Percentiles rank a stretch among this genome's conserved stretches.
These are phyloP conservation scores for Hura crepitans DNA, from an alignment of 441 rosid species.

Conservation along the genomic window DNA sequence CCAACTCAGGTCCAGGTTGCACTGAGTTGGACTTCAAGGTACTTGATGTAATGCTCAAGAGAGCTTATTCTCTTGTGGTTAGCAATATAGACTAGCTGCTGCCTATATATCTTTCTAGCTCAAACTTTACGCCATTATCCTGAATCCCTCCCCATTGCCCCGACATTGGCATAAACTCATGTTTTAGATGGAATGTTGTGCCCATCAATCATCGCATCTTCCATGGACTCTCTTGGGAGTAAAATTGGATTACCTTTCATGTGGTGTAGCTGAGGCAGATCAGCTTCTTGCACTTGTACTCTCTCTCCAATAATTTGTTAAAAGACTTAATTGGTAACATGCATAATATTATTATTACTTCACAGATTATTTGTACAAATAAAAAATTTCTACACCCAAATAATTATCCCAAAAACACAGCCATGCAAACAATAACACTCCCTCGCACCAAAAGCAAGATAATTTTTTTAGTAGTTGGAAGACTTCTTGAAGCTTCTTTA, in stretches of 20 bases:
- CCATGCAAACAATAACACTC: too few relatives aligned
- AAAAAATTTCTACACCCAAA: too few relatives aligned
- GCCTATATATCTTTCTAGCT: conserved; percentile 43
- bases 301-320: conserved; percentile 39
- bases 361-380: too few relatives aligned
- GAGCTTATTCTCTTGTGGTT: neutral
- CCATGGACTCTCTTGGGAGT: conserved; percentile 50
- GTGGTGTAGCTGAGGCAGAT: conserved; percentile 38
- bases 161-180: conserved; percentile 38
- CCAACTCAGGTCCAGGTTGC: neutral
- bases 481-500: too few relatives aligned
- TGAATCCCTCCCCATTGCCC: conserved; percentile 50
- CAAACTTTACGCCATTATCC: conserved; percentile 38
- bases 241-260: conserved; percentile 45
- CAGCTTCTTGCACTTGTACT: conserved; percentile 37
- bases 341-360: too few relatives aligned
- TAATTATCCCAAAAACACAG: too few relatives aligned
- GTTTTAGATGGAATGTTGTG: conserved; percentile 43
- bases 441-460: too few relatives aligned
- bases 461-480: too few relatives aligned
- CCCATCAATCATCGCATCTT: conserved; percentile 36
- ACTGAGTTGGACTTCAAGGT: neutral
- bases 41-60: neutral
- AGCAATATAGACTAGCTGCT: conserved; percentile 13
- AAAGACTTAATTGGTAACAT: too few relatives aligned